These are phyloP conservation scores for Plasmopara halstedii DNA, from an alignment of 352 stramenopile species.

Conservation along the genomic window DNA sequence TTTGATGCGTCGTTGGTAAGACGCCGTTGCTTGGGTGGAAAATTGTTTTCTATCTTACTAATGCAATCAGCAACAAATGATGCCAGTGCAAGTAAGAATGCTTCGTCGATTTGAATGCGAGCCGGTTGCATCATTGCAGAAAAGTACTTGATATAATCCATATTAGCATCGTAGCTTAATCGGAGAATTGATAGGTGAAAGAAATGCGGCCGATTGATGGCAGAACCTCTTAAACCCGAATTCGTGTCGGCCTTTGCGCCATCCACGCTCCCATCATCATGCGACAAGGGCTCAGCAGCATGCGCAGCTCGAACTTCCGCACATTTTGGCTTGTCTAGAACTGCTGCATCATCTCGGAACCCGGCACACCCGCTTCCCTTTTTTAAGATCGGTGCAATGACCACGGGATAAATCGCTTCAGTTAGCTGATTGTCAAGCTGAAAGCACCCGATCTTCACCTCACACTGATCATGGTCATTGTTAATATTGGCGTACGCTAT, in stretches of 20 bases:
- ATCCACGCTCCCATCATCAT: slow-evolving; percentile 3
- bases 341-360: slow-evolving; percentile 12
- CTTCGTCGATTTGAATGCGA: slow-evolving; percentile 26
- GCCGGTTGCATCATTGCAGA: slow-evolving; percentile 72
- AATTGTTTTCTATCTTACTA: slow-evolving; percentile 11
- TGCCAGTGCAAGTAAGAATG: slow-evolving; percentile 21
- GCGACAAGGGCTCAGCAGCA: slow-evolving; percentile 9
- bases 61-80: slow-evolving; percentile 20
- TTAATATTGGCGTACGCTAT: slow-evolving; percentile 57
- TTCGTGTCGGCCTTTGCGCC: slow-evolving; percentile 10
- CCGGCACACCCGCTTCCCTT: slow-evolving; percentile 20
- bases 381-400: slow-evolving; percentile 66
- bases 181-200: slow-evolving; percentile 74
- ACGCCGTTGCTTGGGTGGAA: slow-evolving; percentile 12
- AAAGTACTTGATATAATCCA: slow-evolving; percentile 86
- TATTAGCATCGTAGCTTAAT: slow-evolving; percentile 71
- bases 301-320: slow-evolving; percentile 17
- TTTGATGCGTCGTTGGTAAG: slow-evolving; percentile 22
- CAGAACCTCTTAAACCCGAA: slow-evolving; percentile 1
- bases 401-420: slow-evolving; percentile 69
- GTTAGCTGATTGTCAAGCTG: slow-evolving; percentile 80
- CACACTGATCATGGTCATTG: slow-evolving; percentile 72
- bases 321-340: slow-evolving; percentile 22
- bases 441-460: slow-evolving; percentile 75
- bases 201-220: slow-evolving; percentile 28